Evolutionary conservation across 2,329 filamentous ascomycete genomes (phyloP), one percentile per base, ranked within the genome.

Genomic region (Zasmidium citrigriseum): DNA sequence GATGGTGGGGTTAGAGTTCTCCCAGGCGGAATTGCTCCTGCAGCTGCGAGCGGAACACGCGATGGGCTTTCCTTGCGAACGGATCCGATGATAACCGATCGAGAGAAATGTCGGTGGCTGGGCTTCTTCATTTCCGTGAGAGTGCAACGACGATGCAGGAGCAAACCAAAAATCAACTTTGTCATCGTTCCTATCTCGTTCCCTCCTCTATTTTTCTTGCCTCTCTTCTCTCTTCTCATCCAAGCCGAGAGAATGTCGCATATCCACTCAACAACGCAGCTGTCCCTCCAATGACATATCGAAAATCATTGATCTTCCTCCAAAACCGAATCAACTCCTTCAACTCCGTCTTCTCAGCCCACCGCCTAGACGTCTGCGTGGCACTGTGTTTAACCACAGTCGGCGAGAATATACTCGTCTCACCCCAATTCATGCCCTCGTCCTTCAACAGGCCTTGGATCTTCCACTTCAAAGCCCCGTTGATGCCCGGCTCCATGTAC

Each of bases 391-490:
- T 59, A 27, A 62, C 50, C 47, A 66, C 65, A 11, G 61, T 64
- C n/a, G 68, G 67, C 52, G 46, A 55, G 41, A 50, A 66, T 4
- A 67, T 45, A 4, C 44, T 60, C 10, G 66, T 70, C 12, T 70
- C 64, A 14, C 45, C 55, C 65, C 69, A 57, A 12, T 29, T 57
- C 55, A 67, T 64, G 2, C 58, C 60, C 49, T 70, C 68, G n/a
- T 68, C 64, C 41, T 64, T 66, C 54, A 75, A 55, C 44, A 76
- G 50, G 49, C 63, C 60, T 54, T 75, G 69, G 4, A 69, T 72
- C 57, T 75, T 76, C 73, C 74, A 76, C 55, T 76, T 76, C 16
- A 60, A 67, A 1, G 74, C 72, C 4, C 74, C 73, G 48, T 77
- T 76, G 46, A 76, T 69, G 1, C 67, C 69, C 4, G 73, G 73